Percentiles rank a stretch among this genome's conserved stretches.
phyloP scores from a whole-genome alignment of 2,329 filamentous ascomycete species.

The Rachicladosporium sp. region DNA sequence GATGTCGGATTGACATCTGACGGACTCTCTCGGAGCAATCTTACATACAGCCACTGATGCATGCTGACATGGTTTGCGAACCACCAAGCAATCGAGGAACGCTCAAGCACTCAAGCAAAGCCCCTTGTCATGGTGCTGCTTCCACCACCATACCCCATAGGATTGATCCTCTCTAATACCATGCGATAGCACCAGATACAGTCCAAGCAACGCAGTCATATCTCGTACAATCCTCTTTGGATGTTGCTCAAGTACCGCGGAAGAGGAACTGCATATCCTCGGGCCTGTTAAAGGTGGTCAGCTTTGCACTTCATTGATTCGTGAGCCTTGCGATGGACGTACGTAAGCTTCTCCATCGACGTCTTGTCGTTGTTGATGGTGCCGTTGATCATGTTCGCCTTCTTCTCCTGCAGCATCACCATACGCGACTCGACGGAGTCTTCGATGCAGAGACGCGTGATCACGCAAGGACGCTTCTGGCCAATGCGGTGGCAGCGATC shows the following conservation, averaged over 20 bases:
- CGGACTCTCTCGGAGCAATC: too few relatives aligned
- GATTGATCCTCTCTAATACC: too few relatives aligned
- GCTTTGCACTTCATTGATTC: too few relatives aligned
- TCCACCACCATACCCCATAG: too few relatives aligned
- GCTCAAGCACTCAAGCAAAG: too few relatives aligned
- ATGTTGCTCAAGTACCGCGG: slow-evolving; percentile 46
- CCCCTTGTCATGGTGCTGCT: too few relatives aligned
- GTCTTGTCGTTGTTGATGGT: slow-evolving; percentile 90
- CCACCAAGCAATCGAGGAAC: too few relatives aligned
- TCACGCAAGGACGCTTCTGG: slow-evolving; percentile 83
- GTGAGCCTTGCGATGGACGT: too few relatives aligned
- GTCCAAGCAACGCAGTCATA: neutral
- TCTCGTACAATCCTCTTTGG: neutral
- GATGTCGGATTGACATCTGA: too few relatives aligned
- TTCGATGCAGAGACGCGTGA: slow-evolving; percentile 89
- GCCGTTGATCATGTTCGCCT: slow-evolving; percentile 79
- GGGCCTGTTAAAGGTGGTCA: slow-evolving; percentile 26
- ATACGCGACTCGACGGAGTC: slow-evolving; percentile 95
- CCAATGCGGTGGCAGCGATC: slow-evolving; percentile 82
- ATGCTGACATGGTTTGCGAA: too few relatives aligned
- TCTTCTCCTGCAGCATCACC: slow-evolving; percentile 94
- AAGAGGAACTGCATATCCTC: slow-evolving; percentile 97
- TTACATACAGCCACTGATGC: too few relatives aligned
- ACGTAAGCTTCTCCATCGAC: slow-evolving; percentile 77
- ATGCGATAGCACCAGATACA: neutral